Evolutionary conservation across 305 asterid genomes (phyloP).

Genomic region (Rubia balearica): DNA sequence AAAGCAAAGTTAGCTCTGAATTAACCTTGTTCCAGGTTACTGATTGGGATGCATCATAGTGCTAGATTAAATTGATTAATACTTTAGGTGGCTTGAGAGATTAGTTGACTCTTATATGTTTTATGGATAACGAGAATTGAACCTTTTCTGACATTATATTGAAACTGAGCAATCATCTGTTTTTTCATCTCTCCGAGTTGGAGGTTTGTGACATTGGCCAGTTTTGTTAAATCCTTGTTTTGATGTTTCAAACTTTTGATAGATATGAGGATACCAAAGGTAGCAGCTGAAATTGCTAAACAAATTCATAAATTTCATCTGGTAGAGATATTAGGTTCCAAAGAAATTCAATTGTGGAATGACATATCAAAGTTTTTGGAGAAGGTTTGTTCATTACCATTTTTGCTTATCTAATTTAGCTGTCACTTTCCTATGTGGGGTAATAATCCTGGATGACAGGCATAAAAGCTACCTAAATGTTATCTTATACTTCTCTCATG

Average conservation of each 20-base stretch:
- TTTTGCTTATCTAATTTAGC: background rate
- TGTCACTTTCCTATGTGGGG: background rate
- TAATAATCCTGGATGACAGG: conserved; percentile 10
- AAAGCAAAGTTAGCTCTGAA: background rate
- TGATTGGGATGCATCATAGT: background rate
- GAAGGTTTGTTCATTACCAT: conserved; percentile 38
- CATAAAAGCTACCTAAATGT: conserved; percentile 15
- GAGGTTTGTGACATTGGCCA: conserved; percentile 6
- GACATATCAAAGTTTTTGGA: conserved; percentile 64
- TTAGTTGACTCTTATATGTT: background rate
- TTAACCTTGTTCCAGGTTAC: background rate
- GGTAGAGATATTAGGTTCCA: conserved; percentile 85
- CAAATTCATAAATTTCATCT: conserved; percentile 72
- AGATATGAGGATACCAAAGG: conserved; percentile 84
- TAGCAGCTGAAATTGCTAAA: conserved; percentile 73
- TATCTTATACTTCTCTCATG: conserved; percentile 22
- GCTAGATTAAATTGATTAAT: background rate
- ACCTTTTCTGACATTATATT: background rate
- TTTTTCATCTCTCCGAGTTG: background rate
- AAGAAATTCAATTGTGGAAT: conserved; percentile 84
- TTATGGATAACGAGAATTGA: background rate
- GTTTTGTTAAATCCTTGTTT: background rate
- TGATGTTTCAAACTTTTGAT: conserved; percentile 23
- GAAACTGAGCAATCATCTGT: background rate
- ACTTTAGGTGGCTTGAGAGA: background rate